Percentiles rank a stretch among this genome's conserved stretches.
Conservation (phyloP, 2,329 filamentous ascomycete species). For the Trichoderma aggressivum region DNA sequence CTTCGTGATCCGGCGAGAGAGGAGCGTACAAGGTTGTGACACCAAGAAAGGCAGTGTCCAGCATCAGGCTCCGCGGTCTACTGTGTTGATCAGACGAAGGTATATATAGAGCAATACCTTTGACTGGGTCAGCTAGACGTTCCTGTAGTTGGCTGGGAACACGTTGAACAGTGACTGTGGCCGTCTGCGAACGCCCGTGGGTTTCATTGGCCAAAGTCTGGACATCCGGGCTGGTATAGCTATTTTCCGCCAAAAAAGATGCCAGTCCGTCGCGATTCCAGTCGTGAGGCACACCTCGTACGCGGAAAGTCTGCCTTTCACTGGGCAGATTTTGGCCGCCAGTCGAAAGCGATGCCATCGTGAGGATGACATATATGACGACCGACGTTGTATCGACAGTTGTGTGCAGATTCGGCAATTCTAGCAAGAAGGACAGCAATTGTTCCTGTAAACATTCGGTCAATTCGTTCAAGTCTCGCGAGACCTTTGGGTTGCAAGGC, state of each 20-base stretch:
- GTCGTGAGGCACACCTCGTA: neutral
- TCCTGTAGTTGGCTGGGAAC: neutral
- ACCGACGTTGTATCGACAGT: too few relatives aligned
- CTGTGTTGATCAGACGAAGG: neutral
- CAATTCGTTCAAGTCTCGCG: too few relatives aligned
- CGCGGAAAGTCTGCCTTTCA: neutral
- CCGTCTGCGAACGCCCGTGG: neutral
- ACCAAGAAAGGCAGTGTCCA: neutral
- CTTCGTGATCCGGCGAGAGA: neutral
- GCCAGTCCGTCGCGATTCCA: neutral
- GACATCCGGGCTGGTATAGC: neutral
- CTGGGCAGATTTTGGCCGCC: accelerated
- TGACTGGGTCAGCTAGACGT: neutral
- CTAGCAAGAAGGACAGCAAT: too few relatives aligned
- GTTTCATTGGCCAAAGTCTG: neutral
- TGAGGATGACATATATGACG: too few relatives aligned
- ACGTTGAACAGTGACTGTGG: neutral
- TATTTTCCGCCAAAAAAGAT: neutral
- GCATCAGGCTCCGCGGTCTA: neutral
- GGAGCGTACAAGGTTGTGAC: neutral
- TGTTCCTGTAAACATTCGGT: too few relatives aligned
- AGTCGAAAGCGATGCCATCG: neutral
- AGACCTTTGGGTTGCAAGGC: too few relatives aligned
- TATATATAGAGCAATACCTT: neutral
- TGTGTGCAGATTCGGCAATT: too few relatives aligned